Evolutionary conservation across 331 rosid species (phyloP), one percentile per base, ranked within the genome.

Genomic region (Quercus lobata): DNA sequence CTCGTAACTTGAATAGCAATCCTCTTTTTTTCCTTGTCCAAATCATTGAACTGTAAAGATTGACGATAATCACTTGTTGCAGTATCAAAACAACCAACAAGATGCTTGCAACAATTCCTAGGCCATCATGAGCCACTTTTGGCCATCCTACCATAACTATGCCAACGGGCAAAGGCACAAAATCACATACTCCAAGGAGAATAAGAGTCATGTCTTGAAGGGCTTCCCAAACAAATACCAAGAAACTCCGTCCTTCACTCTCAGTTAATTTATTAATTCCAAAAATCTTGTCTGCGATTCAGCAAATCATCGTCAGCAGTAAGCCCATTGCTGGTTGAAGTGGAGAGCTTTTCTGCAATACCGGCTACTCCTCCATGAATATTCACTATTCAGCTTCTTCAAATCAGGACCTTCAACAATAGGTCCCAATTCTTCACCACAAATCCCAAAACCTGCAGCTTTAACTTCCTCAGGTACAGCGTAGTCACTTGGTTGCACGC

Each of bases 21-120:
- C 90, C 91, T 96, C 89, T 90, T 88, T 86, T 96, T 96, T 92
- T 96, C 98, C 88, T 91, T 96, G 91, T 96, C 99, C 87, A 96
- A 84, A 78, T 96, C 99, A 89, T 85, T 96, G 87, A 96, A 96
- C 87, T 93, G 99, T 57, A 91, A 81, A 3, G 99, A 96, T 83
- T 96, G 97, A 61, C 98, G 93, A 83, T 91, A 93, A 87, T 96
- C 99, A 77, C 99, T 96, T 32, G 81, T 90, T 84, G 99, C 99
- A 30, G 98, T 96, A 74, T 93, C 99, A 84, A 93, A 87, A 57
- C 99, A 75, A 96, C 99, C 81, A 96, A 79, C 75, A 96, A 86
- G 82, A 96, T 96, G 85, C 98, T 96, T 18, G 99, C 98, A 76
- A 84, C 99, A 35, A 96, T 96, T 54, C 99, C 99, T 73, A 96